Base-by-base conservation (phyloP, 1,284 basidiomycete genomes). In the Ustilago curta region DNA sequence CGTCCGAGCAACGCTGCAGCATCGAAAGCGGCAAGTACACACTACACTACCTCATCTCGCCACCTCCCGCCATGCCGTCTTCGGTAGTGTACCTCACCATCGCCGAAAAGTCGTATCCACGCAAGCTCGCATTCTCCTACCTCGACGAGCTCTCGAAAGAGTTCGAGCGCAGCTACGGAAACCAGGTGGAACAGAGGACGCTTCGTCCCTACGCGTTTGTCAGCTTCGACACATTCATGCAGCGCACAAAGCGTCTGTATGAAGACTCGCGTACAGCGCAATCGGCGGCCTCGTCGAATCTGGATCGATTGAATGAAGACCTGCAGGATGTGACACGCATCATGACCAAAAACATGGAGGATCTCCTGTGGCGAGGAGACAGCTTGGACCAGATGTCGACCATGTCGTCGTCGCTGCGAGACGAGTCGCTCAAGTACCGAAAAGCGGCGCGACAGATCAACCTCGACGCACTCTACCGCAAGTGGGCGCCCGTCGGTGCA, bases 271-370 rank as follows among this genome's bases (percentile, higher is more conserved):
- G 96, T 66, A 93, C 93, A 44, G 93, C 93, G 14, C 90, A 88
- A 80, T 90, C 91, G 31, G 89, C 91, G 21, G 88, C 81, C 0
- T 76, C 78, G 61, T 91, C 90, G 21, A 90, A 90, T 67, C 85
- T 99, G 58, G 94, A 95, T 85, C 91, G 89, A 85, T 88, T 99
- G 51, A 98, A 98, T 84, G 94, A 95, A 83, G 96, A 99, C 78
- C 87, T 99, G 56, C 94, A 96, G 83, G 96, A 99, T 81, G 96
- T 99, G 63, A 98, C 96, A 52, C 88, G 93, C 78, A 98, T 99
- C 86, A 99, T 99, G 97, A 98, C 96, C n/a, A 99, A 99, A 88
- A 99, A 99, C 85, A 99, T 99, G 96, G 97, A 99, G 86, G 97
- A 99, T 86, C 87, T 99, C 61, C 87, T 99, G 40, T 98, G 95